Percentiles rank a stretch among this genome's conserved stretches.
These are phyloP conservation scores for Seiridium unicorne DNA, from an alignment of 2,329 filamentous ascomycete species.

Conservation along the genomic window DNA sequence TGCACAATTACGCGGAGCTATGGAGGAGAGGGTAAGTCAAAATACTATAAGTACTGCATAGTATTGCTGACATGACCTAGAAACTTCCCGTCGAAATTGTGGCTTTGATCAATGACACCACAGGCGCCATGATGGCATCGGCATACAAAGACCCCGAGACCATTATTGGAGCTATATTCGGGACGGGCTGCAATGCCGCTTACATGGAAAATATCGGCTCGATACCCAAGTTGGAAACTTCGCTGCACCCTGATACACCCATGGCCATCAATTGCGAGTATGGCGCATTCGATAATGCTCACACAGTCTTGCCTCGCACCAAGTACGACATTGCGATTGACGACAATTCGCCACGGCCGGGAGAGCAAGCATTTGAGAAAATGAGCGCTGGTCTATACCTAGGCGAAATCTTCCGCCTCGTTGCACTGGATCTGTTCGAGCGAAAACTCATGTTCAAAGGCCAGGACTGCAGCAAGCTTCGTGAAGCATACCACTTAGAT, in stretches of 20 bases:
- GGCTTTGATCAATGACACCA: constrained; percentile 75
- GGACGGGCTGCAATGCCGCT: constrained; percentile 74
- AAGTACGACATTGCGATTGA: constrained; percentile 68
- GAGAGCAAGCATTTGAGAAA: constrained; percentile 72
- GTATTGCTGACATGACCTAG: constrained; percentile 26
- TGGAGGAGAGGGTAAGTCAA: not conserved
- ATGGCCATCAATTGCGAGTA: constrained; percentile 76
- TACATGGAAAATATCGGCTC: constrained; percentile 73
- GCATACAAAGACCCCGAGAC: constrained; percentile 69
- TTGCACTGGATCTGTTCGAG: constrained; percentile 42
- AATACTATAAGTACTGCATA: not conserved
- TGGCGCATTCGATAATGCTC: constrained; percentile 71
- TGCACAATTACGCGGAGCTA: constrained; percentile 59
- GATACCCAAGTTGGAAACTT: constrained; percentile 71
- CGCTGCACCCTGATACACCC: constrained; percentile 62
- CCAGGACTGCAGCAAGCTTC: constrained; percentile 63
- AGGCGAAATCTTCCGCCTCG: constrained; percentile 69
- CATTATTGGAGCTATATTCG: constrained; percentile 75
- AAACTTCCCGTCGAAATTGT: constrained; percentile 70
- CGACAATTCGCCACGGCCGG: constrained; percentile 66
- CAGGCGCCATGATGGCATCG: constrained; percentile 72
- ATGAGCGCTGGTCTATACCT: constrained; percentile 73
- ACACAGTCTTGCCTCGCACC: constrained; percentile 63
- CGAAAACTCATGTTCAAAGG: constrained; percentile 65
- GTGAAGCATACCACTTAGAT: constrained; percentile 69